Base-by-base conservation (phyloP, 768 basidiomycete species). In the Leccinum ochraceum region DNA sequence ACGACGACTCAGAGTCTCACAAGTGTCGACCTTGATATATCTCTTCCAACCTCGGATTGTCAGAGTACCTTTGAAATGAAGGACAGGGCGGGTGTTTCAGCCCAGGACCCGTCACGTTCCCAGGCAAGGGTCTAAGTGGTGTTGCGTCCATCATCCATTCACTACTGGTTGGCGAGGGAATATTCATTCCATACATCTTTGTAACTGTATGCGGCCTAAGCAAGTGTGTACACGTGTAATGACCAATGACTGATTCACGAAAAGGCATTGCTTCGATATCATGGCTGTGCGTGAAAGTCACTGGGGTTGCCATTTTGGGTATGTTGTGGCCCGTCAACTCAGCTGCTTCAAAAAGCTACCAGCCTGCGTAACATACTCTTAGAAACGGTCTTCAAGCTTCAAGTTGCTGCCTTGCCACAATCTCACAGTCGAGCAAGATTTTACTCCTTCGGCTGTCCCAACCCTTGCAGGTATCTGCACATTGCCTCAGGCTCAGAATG, bases 401-500 rank as follows among this genome's bases (percentile, higher is more conserved):
- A 36, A 36, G 36, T 36, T 6, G 36, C 36, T 36, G 6, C 9
- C 39, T 39, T 39, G 39, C 17, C 39, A 39, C 8, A 39, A 39
- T 44, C 49, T 26, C 10, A 14, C 14, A 24, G 20, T 28, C 11
- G 26, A 30, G 61, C 20, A 42, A 59, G 42, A 69, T 71, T 66
- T 56, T 51, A 5, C 54, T 56, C 44, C 37, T 69, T 49, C 61
- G 54, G 22, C 58, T 52, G 28, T 56, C 34, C 20, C 36, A 53
- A 44, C 36, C 24, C 22, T 42, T 65, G 4, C 63, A 51, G 24
- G 34, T 26, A 22, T 66, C n/a, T 17, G 36, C 59, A 59, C 24
- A 58, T 57, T 60, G 22, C n/a, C 60, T 59, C 44, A 59, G 26
- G 28, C 52, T 28, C 52, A 60, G 39, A 9, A 71, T 70, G 69